phyloP scores from a whole-genome alignment of 2,329 filamentous ascomycete species.

The Alternaria ventricosa region DNA sequence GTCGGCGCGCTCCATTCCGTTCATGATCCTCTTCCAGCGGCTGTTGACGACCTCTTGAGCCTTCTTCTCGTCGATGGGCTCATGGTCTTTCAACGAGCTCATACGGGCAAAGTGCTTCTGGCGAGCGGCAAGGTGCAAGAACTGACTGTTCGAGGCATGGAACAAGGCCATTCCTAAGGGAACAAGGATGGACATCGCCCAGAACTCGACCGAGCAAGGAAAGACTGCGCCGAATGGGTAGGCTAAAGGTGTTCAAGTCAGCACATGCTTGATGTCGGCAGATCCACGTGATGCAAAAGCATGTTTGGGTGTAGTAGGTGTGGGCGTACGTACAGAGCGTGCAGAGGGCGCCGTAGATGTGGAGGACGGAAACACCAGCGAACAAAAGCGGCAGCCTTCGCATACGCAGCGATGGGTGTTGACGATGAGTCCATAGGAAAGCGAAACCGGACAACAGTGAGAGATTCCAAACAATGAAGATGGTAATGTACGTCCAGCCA shows the following conservation, averaged over 20 bases:
- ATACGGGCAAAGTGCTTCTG: conserved; percentile 41
- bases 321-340: conserved; percentile 18
- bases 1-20: conserved; percentile 32
- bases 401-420: conserved; percentile 40
- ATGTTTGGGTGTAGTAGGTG: background rate
- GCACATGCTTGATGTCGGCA: background rate
- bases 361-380: conserved; percentile 30
- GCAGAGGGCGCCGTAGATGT: conserved; percentile 31
- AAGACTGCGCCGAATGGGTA: conserved; percentile 35
- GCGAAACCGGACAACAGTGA: conserved; percentile 16
- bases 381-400: conserved; percentile 39
- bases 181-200: conserved; percentile 18
- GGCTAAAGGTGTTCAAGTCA: conserved; percentile 7
- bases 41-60: conserved; percentile 30
- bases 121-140: conserved; percentile 39
- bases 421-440: conserved; percentile 34
- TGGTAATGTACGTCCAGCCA: conserved; percentile 27
- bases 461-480: conserved; percentile 29
- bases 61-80: conserved; percentile 31
- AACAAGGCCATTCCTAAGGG: conserved; percentile 29
- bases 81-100: conserved; percentile 31
- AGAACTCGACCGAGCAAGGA: conserved; percentile 38
- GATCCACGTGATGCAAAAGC: background rate
- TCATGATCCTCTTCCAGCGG: conserved; percentile 32
- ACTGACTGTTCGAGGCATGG: conserved; percentile 46